Evolutionary conservation across 129 eudicot genomes (phyloP), one percentile per base, ranked within the genome.

Genomic region (Cynara cardunculus): DNA sequence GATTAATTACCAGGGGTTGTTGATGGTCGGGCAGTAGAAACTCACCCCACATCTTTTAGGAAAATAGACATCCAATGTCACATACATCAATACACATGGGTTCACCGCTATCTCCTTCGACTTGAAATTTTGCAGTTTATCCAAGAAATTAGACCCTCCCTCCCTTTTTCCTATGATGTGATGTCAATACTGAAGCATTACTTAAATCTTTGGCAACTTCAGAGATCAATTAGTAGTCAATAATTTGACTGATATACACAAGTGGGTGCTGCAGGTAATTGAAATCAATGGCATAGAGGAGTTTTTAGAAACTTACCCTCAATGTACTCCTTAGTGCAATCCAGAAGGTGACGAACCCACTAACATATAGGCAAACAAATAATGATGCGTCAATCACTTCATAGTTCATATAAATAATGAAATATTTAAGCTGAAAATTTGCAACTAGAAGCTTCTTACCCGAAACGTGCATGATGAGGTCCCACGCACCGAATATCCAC

Each of bases 331-430:
- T 91, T 91, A 28, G 99, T 96, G 13, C 99, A 97, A 65, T 96
- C 98, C 34, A 88, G 97, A 87, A 88, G 89, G 92, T 92, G 98
- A 69, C 99, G 98, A 87, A 96, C 97, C 99, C 99, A 96, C 99
- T 96, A 76, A 74, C 11, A 80, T 28, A 24, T 19, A 78, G 46
- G 1, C 62, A 78, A 77, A 80, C 25, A 80, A 19, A 77, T 31
- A 7, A 30, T 70, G 11, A 25, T 27, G 70, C 25, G 35, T 59
- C 49, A 79, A 35, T 22, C n/a, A n/a, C n/a, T 44, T 74, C 72
- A 53, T 21, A 28, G 22, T 34, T 21, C 11, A 0, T 2, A 35
- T 8, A n/a, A n/a, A 26, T 28, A 68, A 74, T 30, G 7, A 65
- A 26, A 46, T 73, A 53, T 24, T 34, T 65, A 30, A 68, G 26